Base-by-base conservation (phyloP, 371 early-diverging fungal genomes). In the Massospora cicadina region DNA sequence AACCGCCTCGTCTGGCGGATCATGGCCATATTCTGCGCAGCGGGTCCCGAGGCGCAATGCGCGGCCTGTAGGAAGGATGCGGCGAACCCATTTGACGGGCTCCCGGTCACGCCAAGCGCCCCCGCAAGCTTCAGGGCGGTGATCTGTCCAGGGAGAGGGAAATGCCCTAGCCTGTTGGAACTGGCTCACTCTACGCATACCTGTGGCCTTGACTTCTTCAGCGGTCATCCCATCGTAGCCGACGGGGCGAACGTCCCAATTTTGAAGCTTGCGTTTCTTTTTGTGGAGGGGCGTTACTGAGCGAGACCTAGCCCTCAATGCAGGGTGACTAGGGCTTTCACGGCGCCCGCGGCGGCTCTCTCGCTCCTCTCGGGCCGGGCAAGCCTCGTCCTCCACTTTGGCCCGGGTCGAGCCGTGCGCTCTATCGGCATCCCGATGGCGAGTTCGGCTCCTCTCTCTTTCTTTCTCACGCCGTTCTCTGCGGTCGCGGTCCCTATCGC, bases 221-320 rank as follows among this genome's bases (percentile, higher is more conserved):
- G 89, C 91, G 10, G 90, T 79, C 79, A 94, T 80, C 60, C 81
- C 83, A 71, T 97, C 95, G 74, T 85, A 95, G 26, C 95, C 96
- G 23, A 83, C 81, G 54, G 97, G 97, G 0, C 91, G 80, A 65
- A 88, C 77, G 75, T 98, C 98, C 98, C 98, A 98, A 70, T 86
- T 82, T 64, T 84, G 79, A 33, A 95, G 78, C 73, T 88, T 90
- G 33, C 88, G 77, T 28, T 73, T 76, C 61, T 93, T 75, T 70
- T 85, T 77, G 70, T 93, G 87, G 32, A 97, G 74, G 12, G 93
- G 93, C 30, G 81, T 76, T 65, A 79, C 81, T 71, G 72, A 75
- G 66, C 79, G 72, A 67, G 72, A 71, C 63, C 74, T 71, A 17
- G 65, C 62, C 29, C 68, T 67, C 55, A 71, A 69, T 21, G 74